These are phyloP conservation scores for Extremus antarcticus DNA, from an alignment of 495 filamentous ascomycete species.

Conservation along the genomic window DNA sequence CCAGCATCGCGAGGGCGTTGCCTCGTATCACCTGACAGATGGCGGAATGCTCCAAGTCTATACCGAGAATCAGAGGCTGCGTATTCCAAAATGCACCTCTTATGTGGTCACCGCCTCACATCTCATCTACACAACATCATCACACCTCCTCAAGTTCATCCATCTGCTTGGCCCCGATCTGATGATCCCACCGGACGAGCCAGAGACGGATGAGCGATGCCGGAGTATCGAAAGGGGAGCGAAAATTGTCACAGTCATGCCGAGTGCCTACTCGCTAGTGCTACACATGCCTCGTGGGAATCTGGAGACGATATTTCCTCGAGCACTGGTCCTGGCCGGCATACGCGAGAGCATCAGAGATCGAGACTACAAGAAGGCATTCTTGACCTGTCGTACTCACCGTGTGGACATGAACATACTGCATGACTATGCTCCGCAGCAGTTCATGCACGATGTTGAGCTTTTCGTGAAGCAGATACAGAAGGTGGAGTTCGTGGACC, in stretches of 20 bases:
- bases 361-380: constrained; percentile 73
- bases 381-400: constrained; percentile 77
- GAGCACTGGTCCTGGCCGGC: constrained; percentile 82
- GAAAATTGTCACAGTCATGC: constrained; percentile 77
- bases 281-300: constrained; percentile 94
- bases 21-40: background rate
- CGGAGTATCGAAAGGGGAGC: constrained; percentile 85
- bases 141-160: constrained; percentile 86
- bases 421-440: constrained; percentile 77
- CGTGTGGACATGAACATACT: constrained; percentile 96
- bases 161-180: constrained; percentile 64
- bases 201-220: constrained; percentile 85
- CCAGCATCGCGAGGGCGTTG: background rate
- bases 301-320: constrained; percentile 86
- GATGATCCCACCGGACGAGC: constrained; percentile 75
- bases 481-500: constrained; percentile 73
- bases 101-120: constrained; percentile 73
- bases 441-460: constrained; percentile 65
- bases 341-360: constrained; percentile 67
- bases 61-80: background rate
- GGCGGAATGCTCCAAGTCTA: constrained; percentile 53
- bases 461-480: constrained; percentile 80
- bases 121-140: constrained; percentile 81
- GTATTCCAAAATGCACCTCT: constrained; percentile 55
- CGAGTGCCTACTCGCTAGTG: constrained; percentile 67